Percentiles rank a stretch among this genome's conserved stretches.
Evolutionary conservation across 768 basidiomycete species (phyloP).

Genomic region (Leccinum obscurum): DNA sequence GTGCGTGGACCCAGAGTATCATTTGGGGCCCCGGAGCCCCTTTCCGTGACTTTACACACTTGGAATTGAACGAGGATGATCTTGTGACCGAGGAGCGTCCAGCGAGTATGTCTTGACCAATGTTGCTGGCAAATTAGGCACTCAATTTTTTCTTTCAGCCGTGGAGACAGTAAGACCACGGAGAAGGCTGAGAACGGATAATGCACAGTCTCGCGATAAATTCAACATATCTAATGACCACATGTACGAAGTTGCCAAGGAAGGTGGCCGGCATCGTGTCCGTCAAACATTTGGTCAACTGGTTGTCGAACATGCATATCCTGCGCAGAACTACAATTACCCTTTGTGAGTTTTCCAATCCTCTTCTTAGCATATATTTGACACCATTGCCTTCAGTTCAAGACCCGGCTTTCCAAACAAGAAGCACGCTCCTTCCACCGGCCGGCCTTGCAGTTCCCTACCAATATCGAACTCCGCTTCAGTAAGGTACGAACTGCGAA

Average conservation of each 20-base stretch:
- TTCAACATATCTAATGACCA: constrained; percentile 98
- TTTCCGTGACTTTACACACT: constrained; percentile 77
- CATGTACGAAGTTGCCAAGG: constrained; percentile 89
- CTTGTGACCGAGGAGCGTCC: constrained; percentile 62
- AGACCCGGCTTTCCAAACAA: constrained; percentile 88
- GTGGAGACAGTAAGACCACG: constrained; percentile 62
- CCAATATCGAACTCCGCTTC: constrained; percentile 87
- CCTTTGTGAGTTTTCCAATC: constrained; percentile 66
- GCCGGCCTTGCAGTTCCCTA: constrained; percentile 90
- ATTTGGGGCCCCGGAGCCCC: constrained; percentile 80
- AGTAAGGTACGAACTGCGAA: constrained; percentile 90
- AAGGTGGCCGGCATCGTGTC: constrained; percentile 84
- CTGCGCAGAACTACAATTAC: constrained; percentile 92
- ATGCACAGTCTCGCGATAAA: constrained; percentile 69
- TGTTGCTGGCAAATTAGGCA: background rate
- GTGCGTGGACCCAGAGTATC: constrained; percentile 88
- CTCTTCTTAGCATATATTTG: background rate
- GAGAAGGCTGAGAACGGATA: constrained; percentile 66
- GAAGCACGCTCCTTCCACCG: constrained; percentile 97
- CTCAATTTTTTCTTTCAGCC: constrained; percentile 19
- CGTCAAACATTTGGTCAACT: constrained; percentile 97
- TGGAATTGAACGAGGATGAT: constrained; percentile 78
- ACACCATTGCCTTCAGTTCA: constrained; percentile 59
- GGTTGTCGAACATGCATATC: constrained; percentile 93
- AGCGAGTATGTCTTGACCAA: constrained; percentile 36